A percentile compares a stretch with the other conserved stretches of the same genome.
phyloP scores from a whole-genome alignment of 2,329 filamentous ascomycete species.

The Paecilomyces fulvus region DNA sequence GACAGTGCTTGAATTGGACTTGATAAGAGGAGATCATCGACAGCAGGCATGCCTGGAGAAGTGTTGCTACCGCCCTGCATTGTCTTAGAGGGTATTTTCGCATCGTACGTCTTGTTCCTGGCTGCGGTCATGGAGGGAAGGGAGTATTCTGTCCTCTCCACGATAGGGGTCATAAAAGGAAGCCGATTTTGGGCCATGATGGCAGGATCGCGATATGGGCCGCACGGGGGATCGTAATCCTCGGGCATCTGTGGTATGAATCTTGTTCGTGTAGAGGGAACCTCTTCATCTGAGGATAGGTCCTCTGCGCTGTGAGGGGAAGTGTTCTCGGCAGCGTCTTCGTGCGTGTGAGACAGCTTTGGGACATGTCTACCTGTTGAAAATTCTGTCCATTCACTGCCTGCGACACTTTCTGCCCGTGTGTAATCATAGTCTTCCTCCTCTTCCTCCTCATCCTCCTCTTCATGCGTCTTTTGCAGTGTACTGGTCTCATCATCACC shows the following conservation, averaged over 20 bases:
- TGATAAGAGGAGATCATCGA: conserved; percentile 47
- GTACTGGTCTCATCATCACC: conserved; percentile 48
- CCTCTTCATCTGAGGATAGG: conserved; percentile 27
- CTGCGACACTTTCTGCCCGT: conserved; percentile 47
- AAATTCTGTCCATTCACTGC: conserved; percentile 83
- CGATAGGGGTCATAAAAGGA: conserved; percentile 98
- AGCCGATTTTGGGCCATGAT: conserved; percentile 81
- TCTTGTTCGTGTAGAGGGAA: conserved; percentile 32
- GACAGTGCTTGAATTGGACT: conserved; percentile 65
- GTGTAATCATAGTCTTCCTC: conserved; percentile 30
- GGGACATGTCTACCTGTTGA: conserved; percentile 64
- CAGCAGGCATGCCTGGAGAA: conserved; percentile 23
- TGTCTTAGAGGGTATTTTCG: conserved; percentile 69
- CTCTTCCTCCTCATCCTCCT: conserved; percentile 24
- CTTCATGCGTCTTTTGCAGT: conserved; percentile 32
- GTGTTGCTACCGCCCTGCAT: conserved; percentile 13
- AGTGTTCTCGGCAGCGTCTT: conserved; percentile 1
- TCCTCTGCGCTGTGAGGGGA: conserved; percentile 11
- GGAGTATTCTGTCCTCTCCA: conserved; percentile 87
- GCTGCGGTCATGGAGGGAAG: conserved; percentile 52
- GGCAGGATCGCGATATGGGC: conserved; percentile 71
- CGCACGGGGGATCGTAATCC: conserved; percentile 71
- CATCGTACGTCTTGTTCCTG: conserved; percentile 51
- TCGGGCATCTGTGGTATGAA: conserved; percentile 65
- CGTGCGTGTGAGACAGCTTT: conserved; percentile 26